Evolutionary conservation across 1,284 basidiomycete species (phyloP), one percentile per base, ranked within the genome.

Genomic region (Termitomyces sp.): DNA sequence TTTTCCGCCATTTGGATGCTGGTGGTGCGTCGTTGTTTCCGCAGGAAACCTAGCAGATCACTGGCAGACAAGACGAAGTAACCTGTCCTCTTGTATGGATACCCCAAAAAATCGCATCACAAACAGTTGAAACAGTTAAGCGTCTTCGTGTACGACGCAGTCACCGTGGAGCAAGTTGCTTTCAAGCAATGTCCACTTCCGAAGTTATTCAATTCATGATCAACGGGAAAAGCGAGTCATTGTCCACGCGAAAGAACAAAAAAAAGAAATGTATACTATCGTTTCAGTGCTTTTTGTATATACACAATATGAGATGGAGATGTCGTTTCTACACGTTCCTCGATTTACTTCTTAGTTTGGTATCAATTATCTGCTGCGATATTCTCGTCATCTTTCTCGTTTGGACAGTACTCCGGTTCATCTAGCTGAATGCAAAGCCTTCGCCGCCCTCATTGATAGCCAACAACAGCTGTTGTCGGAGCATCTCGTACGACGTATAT

Each of bases 361-460:
- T 57, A 60, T 54, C 53, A 50, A 26, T 52, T 46, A 55, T 30
- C 10, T 48, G 14, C 18, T 37, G 48, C 40, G 18, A 47, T 35
- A 38, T 46, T 49, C 44, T 30, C 21, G 21, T 24, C 21, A 24
- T 47, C 19, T 45, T 53, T 16, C 31, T 26, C 18, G n/a, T 38
- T 49, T 35, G 37, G n/a, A 21, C 35, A 14, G 5, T 19, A 24
- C 26, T 43, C 31, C 43, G 11, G 10, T 46, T 19, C 30, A 31
- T 59, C 63, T 67, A 74, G 56, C 72, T 74, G 68, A 91, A 95
- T 48, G 90, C 93, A 68, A 96, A 95, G 48, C 88, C 88, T 71
- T 93, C 92, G 39, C 90, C 90, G 49, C 93, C 94, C 71, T 97
- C 95, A 62, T 89, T 92, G 65, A 97, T 94, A 21, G 94, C 92